Evolutionary conservation across 768 basidiomycete species (phyloP), one percentile per base, ranked within the genome.

Genomic region (Lactifluus piperatus): DNA sequence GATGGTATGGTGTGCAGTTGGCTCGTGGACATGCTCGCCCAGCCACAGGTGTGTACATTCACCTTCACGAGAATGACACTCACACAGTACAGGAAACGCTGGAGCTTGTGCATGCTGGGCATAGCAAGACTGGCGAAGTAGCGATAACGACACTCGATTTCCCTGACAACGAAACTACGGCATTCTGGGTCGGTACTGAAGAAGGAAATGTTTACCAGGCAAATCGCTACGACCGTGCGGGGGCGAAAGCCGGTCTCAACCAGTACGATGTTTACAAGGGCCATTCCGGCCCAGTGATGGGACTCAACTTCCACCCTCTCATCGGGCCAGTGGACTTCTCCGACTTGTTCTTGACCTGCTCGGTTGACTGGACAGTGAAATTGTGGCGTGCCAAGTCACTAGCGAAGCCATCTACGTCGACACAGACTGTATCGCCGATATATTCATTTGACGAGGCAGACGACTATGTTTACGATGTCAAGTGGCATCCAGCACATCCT

Each of bases 361-460:
- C 90, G 11, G 94, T 91, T 36, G 97, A 99, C 71, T 99, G 97
- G 97, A 98, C 95, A 10, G 89, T 97, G 67, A 97, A 98, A 72
- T 75, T 99, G 2, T 99, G 97, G 97, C 79, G 93, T 43, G 81
- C 91, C 8, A 91, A 85, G 72, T 83, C 81, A 11, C 73, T 86
- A 39, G 77, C 86, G 44, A 91, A 91, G 71, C 81, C 88, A 8
- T 85, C 86, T 7, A 84, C 85, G 37, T 64, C 64, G 34, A 61
- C 68, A 30, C 80, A 82, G 64, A 70, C 72, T 18, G 77, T 94
- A n/a, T 46, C 81, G 0, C 91, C 95, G 3, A 65, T 98, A 24
- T 88, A 94, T 69, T 93, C 91, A 41, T 98, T 99, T 67, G 95
- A 99, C 64, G 95, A 97, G 71, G 91, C 94, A 13, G 93, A 94